Evolutionary conservation across 768 basidiomycete genomes (phyloP).

Genomic region (Termitomyces sp.): DNA sequence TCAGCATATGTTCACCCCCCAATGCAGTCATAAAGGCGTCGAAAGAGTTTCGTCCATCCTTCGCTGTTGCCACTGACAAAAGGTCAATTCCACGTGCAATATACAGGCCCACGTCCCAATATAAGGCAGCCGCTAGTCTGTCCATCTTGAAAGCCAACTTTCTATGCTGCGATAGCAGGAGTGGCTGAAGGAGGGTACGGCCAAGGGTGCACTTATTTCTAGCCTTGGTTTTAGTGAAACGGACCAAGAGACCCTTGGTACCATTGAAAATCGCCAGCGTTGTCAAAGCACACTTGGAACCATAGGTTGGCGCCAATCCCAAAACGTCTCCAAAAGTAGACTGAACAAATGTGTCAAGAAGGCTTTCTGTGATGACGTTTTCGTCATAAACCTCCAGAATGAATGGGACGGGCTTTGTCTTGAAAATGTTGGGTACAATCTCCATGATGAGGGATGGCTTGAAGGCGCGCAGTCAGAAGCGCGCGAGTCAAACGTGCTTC

Average conservation of each 20-base stretch:
- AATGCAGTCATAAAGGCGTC: constrained; percentile 29
- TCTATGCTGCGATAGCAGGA: constrained; percentile 24
- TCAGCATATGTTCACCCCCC: constrained; percentile 28
- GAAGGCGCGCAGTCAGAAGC: background rate
- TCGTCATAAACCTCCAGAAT: constrained; percentile 22
- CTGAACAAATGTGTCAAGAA: constrained; percentile 25
- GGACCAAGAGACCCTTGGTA: constrained; percentile 29
- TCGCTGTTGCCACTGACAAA: constrained; percentile 23
- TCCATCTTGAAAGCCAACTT: constrained; percentile 47
- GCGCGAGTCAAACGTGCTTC: background rate
- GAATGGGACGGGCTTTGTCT: constrained; percentile 18
- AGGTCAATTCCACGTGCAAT: constrained; percentile 36
- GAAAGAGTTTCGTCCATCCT: constrained; percentile 24
- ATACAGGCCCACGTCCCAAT: constrained; percentile 30
- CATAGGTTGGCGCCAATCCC: constrained; percentile 42
- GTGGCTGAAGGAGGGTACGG: constrained; percentile 21
- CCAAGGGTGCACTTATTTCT: constrained; percentile 2
- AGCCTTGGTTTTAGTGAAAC: constrained; percentile 16
- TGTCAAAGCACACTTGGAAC: constrained; percentile 25
- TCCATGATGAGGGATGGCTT: constrained; percentile 12
- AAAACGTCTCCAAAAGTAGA: constrained; percentile 20
- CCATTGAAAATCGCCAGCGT: constrained; percentile 35
- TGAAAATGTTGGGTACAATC: constrained; percentile 31
- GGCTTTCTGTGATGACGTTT: constrained; percentile 15
- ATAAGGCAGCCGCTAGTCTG: constrained; percentile 33